Evolutionary conservation across 1,284 basidiomycete species (phyloP).

Genomic region (Apiotrichum gamsii): DNA sequence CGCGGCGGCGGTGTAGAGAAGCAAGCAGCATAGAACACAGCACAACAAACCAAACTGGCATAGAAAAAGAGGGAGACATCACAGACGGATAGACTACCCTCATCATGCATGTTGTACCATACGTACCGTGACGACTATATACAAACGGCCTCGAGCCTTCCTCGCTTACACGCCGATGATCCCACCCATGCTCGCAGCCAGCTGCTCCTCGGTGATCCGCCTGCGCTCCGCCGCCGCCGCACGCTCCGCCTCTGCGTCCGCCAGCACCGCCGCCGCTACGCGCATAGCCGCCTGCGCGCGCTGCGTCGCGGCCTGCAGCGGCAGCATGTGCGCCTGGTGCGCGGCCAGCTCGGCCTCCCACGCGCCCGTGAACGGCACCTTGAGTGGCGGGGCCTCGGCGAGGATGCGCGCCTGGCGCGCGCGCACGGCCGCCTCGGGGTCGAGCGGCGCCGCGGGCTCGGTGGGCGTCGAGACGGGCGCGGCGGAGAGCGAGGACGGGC

Average conservation of each 20-base stretch:
- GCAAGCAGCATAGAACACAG: not conserved
- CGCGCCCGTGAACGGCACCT: conserved; percentile 22
- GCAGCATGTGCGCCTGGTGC: conserved; percentile 19
- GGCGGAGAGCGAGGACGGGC: not conserved
- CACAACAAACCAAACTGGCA: not conserved
- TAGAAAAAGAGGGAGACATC: no score
- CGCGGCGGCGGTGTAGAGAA: not conserved
- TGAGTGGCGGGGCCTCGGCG: conserved; percentile 28
- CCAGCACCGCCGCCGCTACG: conserved; percentile 29
- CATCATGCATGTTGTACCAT: conserved; percentile 14
- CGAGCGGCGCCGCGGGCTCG: not conserved
- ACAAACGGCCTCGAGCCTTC: no score
- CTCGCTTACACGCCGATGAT: conserved; percentile 14
- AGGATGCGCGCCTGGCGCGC: conserved; percentile 27
- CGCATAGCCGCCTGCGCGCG: conserved; percentile 24
- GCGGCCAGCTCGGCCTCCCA: conserved; percentile 35
- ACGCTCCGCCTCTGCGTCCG: conserved; percentile 41
- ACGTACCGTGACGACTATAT: not conserved
- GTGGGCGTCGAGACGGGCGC: not conserved
- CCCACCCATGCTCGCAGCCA: conserved; percentile 21
- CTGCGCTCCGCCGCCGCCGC: conserved; percentile 31
- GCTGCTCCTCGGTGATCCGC: conserved; percentile 26
- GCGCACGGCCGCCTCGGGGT: conserved; percentile 17
- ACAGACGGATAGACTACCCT: not conserved
- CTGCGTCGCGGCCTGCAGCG: conserved; percentile 17